Base-by-base conservation (phyloP, 2,329 filamentous ascomycete genomes). In the Knoxdaviesia proteae region DNA sequence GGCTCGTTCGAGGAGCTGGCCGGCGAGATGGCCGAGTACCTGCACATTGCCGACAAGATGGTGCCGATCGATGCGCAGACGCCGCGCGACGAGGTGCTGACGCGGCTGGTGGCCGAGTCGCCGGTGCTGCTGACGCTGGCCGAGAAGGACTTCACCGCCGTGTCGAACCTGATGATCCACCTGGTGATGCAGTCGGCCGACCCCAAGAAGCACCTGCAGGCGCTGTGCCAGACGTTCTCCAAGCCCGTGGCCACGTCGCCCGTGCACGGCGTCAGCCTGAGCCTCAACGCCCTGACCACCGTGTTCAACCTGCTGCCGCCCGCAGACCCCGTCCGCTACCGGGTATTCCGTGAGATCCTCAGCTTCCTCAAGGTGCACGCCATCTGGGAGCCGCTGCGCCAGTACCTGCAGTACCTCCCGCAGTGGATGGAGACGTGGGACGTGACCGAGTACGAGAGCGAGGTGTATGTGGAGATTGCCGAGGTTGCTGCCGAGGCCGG, bases 141-240 rank as follows among this genome's bases (percentile, higher is more conserved):
- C 46, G 90, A 98, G 71, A 92, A 90, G 72, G 88, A 96, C 62
- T 90, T 94, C 60, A 87, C 84, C 47, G 80, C 88, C 46, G 84
- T 88, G 47, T 94, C 94, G 67, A 96, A 98, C 66, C 80, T 96
- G 52, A 79, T 98, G 59, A 79, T 96, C 56, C 84, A 94, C 67
- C 78, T 98, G 47, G 76, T 93, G 51, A 71, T 84, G 54, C 84
- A 93, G 64, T 84, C 86, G 46, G 75, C 81, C 53, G 83, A 87
- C 53, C 74, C 81, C 51, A 80, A 84, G 61, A 83, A 81, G 63
- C 81, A 90, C 66, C 77, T 98, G 50, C 81, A 84, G 46, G 73
- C 74, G 53, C 78, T 98, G 55, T 96, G 90, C 74, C 70, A 77
- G 55, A 88, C 92, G 64, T 82, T 98, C 56, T 75, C 76, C 50